phyloP scores from a whole-genome alignment of 768 basidiomycete genomes.

The Naematelia aurantialba region DNA sequence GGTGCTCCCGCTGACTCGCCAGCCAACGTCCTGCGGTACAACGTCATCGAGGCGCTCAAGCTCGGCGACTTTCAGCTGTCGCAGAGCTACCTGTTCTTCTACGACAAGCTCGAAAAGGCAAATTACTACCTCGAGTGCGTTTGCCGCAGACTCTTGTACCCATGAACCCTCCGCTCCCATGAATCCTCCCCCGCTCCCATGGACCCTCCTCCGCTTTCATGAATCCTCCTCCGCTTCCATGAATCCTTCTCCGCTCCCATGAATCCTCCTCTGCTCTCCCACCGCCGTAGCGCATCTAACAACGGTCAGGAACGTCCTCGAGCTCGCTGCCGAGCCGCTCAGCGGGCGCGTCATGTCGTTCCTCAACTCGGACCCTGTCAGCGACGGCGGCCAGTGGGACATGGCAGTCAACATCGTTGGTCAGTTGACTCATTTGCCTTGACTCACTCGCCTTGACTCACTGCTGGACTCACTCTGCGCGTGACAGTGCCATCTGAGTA shows the following conservation, averaged over 20 bases:
- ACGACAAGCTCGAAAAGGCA: slow-evolving; percentile 87
- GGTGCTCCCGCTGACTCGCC: neutral
- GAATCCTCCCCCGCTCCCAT: too few relatives aligned
- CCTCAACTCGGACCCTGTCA: slow-evolving; percentile 71
- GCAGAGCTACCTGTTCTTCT: slow-evolving; percentile 92
- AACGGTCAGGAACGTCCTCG: slow-evolving; percentile 60
- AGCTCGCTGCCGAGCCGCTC: slow-evolving; percentile 71
- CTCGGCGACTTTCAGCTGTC: slow-evolving; percentile 86
- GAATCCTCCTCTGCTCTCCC: neutral
- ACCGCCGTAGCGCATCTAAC: neutral
- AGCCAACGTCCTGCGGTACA: slow-evolving; percentile 63
- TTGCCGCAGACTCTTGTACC: too few relatives aligned
- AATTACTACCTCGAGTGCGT: slow-evolving; percentile 80
- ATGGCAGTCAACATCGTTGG: slow-evolving; percentile 72
- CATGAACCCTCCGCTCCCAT: too few relatives aligned
- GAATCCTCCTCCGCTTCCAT: too few relatives aligned
- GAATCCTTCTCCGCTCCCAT: neutral
- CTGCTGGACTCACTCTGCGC: neutral
- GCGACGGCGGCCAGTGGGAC: slow-evolving; percentile 93
- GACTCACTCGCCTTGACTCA: neutral
- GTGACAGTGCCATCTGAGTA: neutral
- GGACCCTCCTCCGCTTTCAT: too few relatives aligned
- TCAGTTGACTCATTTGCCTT: slow-evolving; percentile 46
- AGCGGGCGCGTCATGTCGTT: slow-evolving; percentile 78
- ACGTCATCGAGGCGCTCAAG: slow-evolving; percentile 78